Percentiles rank a stretch among this genome's conserved stretches.
phyloP scores from a whole-genome alignment of 306 rosid species.

The Rosa chinensis region DNA sequence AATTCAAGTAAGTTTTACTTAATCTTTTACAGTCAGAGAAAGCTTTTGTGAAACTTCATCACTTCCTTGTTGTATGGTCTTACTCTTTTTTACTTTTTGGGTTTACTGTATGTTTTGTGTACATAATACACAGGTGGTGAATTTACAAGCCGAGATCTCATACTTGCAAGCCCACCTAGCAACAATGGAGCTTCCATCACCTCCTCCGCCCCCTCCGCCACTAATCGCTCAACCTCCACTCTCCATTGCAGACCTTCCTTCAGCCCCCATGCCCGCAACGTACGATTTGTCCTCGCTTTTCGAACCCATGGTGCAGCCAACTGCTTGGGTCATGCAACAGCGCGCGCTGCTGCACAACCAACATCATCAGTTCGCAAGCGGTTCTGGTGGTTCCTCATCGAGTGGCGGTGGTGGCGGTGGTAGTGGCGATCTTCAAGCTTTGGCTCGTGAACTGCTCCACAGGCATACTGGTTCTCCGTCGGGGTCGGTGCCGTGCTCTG shows the following conservation, averaged over 20 bases:
- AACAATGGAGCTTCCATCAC: conserved; percentile 67
- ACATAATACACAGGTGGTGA: conserved; percentile 53
- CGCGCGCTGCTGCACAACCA: conserved; percentile 46
- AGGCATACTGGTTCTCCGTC: conserved; percentile 46
- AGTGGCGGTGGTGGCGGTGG: conserved; percentile 14
- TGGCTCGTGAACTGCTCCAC: conserved; percentile 68
- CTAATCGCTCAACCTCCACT: conserved; percentile 28
- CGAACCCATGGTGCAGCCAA: conserved; percentile 67
- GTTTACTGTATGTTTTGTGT: neutral
- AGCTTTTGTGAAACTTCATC: neutral
- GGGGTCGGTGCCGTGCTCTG: conserved; percentile 41
- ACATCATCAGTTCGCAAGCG: conserved; percentile 38
- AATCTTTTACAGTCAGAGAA: neutral
- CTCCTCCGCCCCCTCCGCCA: conserved; percentile 46
- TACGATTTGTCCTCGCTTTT: conserved; percentile 80
- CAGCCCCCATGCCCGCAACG: conserved; percentile 41
- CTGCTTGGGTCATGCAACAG: conserved; percentile 58
- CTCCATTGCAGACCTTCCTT: conserved; percentile 61
- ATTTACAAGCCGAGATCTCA: conserved; percentile 83
- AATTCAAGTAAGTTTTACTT: neutral
- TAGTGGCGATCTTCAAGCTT: conserved; percentile 59
- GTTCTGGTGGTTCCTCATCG: conserved; percentile 28
- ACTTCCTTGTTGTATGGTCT: neutral
- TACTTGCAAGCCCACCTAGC: conserved; percentile 82
- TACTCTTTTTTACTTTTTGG: neutral